A percentile compares a stretch with the other conserved stretches of the same genome.
Conservation (phyloP, 2,329 filamentous ascomycete species). For the Tolypocladium paradoxum region DNA sequence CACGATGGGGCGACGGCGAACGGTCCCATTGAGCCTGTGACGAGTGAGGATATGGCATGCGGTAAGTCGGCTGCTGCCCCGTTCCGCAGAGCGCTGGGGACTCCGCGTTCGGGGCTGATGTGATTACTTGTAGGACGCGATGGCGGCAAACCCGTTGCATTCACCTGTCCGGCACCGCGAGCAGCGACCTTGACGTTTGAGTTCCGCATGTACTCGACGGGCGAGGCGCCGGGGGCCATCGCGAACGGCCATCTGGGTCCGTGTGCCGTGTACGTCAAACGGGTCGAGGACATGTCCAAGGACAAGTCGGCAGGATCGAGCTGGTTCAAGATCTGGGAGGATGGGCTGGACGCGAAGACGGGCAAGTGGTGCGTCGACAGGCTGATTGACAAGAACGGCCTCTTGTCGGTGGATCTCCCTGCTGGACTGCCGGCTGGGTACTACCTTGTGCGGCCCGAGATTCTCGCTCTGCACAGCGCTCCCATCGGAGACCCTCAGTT, state of each 20-base stretch:
- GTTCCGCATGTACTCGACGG: constrained; percentile 52
- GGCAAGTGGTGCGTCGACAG: constrained; percentile 61
- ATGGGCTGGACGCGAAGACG: constrained; percentile 47
- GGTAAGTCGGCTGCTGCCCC: constrained; percentile 34
- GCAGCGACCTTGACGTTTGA: constrained; percentile 54
- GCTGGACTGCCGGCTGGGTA: constrained; percentile 49
- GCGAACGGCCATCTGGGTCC: constrained; percentile 55
- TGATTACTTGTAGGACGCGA: constrained; percentile 25
- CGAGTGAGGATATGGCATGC: constrained; percentile 57
- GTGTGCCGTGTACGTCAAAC: constrained; percentile 65
- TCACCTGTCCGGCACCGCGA: constrained; percentile 36
- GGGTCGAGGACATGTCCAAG: constrained; percentile 43
- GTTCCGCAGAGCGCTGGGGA: not conserved
- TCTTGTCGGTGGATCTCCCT: constrained; percentile 53
- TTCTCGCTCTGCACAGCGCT: constrained; percentile 58
- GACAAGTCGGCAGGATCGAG: constrained; percentile 49
- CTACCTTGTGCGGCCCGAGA: constrained; percentile 62
- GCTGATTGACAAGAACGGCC: constrained; percentile 52
- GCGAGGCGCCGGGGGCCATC: constrained; percentile 41
- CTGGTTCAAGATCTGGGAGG: constrained; percentile 72
- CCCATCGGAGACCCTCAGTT: constrained; percentile 55
- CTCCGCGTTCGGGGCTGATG: not conserved
- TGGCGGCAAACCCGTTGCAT: constrained; percentile 33
- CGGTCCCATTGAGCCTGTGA: constrained; percentile 45
- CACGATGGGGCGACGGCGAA: constrained; percentile 39